phyloP scores from a whole-genome alignment of 768 basidiomycete genomes.

The Rhodocollybia butyracea region DNA sequence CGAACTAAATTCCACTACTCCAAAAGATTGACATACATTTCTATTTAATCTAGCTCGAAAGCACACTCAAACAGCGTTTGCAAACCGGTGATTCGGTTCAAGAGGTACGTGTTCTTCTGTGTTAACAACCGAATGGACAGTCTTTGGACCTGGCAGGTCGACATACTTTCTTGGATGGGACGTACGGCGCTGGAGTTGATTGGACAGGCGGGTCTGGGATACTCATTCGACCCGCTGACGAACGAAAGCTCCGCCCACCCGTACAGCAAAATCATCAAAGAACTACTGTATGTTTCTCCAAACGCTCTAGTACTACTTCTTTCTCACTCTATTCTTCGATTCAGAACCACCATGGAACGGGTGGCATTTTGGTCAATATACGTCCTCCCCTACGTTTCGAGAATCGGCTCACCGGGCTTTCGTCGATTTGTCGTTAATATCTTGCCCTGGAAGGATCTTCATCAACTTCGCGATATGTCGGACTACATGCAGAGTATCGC shows the following conservation, averaged over 20 bases:
- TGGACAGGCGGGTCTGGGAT: conserved; percentile 6
- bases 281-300: not conserved
- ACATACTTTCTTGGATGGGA: conserved; percentile 12
- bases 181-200: conserved; percentile 5
- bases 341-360: not conserved
- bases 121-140: conserved; percentile 21
- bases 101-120: conserved; percentile 7
- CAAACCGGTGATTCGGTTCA: not conserved
- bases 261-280: not conserved
- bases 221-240: conserved; percentile 3
- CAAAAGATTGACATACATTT: not conserved
- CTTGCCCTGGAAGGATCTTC: conserved; percentile 20
- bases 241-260: not conserved
- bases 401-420: conserved; percentile 22
- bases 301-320: not conserved
- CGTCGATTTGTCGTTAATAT: conserved; percentile 20
- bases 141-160: conserved; percentile 18
- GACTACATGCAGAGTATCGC: conserved; percentile 26
- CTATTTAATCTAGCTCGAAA: not conserved
- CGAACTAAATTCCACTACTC: not conserved
- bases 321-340: not conserved
- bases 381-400: conserved; percentile 18
- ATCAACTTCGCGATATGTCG: conserved; percentile 20
- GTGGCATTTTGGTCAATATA: conserved; percentile 4
- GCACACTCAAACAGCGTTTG: not conserved